These are phyloP conservation scores for Exophiala alcalophila DNA, from an alignment of 2,329 filamentous ascomycete genomes.

Conservation along the genomic window DNA sequence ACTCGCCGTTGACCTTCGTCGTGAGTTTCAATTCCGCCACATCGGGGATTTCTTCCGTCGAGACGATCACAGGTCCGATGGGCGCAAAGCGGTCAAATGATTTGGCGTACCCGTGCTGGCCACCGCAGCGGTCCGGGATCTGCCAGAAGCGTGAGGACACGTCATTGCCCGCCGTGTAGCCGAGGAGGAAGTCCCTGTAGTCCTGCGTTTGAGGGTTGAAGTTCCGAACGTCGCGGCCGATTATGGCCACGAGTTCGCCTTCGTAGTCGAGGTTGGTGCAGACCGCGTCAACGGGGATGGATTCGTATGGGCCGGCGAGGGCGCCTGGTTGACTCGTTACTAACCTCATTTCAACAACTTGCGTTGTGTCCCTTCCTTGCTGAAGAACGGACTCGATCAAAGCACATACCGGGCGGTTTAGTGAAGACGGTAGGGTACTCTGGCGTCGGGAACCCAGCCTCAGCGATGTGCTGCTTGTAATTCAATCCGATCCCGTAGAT, in stretches of 20 bases:
- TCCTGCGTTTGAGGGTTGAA: too few species aligned
- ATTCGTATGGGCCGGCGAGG: slow-evolving; percentile 33
- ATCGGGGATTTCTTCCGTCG: slow-evolving; percentile 30
- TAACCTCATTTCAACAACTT: too few species aligned
- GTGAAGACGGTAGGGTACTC: slow-evolving; percentile 30
- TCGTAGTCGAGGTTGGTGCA: slow-evolving; percentile 12
- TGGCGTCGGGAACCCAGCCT: slow-evolving; percentile 6
- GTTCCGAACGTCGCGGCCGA: too few species aligned
- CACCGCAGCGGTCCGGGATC: slow-evolving; percentile 59
- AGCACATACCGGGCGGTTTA: slow-evolving; percentile 34
- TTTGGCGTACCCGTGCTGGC: slow-evolving; percentile 59
- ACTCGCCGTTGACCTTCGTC: slow-evolving; percentile 36
- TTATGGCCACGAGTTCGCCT: slow-evolving; percentile 31
- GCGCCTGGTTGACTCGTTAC: too few species aligned
- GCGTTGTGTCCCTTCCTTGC: too few species aligned
- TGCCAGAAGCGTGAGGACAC: slow-evolving; percentile 73
- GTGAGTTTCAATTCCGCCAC: slow-evolving; percentile 33
- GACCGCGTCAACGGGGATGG: slow-evolving; percentile 22
- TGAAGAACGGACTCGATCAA: too few species aligned
- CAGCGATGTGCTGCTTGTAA: slow-evolving; percentile 7
- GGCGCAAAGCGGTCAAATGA: slow-evolving; percentile 58
- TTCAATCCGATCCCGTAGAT: slow-evolving; percentile 7
- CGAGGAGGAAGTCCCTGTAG: slow-evolving; percentile 72
- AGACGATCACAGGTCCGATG: slow-evolving; percentile 51
- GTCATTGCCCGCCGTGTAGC: slow-evolving; percentile 74